Percentiles rank a stretch among this genome's conserved stretches.
Conservation (phyloP, 352 stramenopile genomes). For the Pythium rhizo-oryzae region DNA sequence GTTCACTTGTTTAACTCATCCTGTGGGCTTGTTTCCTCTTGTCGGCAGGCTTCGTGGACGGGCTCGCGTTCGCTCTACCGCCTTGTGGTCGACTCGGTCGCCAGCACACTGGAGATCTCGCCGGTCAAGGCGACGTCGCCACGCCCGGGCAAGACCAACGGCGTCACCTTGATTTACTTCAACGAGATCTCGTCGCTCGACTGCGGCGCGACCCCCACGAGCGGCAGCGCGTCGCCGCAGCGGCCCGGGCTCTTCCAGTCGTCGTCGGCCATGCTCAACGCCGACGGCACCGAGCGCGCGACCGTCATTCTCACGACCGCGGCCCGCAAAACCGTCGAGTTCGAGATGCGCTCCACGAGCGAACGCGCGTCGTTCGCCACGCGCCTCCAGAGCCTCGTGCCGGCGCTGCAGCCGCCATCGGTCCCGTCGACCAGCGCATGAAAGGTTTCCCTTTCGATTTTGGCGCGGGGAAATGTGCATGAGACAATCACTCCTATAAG, state of each 20-base stretch:
- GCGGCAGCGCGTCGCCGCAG: background rate
- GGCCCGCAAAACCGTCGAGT: constrained; percentile 38
- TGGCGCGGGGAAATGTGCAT: background rate
- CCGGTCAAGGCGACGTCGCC: constrained; percentile 38
- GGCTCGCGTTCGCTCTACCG: constrained; percentile 42
- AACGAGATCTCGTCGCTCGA: constrained; percentile 47
- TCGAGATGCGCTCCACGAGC: constrained; percentile 46
- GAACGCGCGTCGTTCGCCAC: constrained; percentile 40
- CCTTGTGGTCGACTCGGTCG: constrained; percentile 36
- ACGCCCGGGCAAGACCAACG: constrained; percentile 28
- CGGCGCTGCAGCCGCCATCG: constrained; percentile 14
- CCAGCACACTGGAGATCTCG: constrained; percentile 31
- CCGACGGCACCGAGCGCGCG: constrained; percentile 28
- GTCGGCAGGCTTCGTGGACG: constrained; percentile 43
- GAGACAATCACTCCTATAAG: constrained; percentile 17
- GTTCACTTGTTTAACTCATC: background rate
- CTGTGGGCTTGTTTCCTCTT: background rate
- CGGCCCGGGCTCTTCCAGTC: constrained; percentile 36
- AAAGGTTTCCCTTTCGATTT: background rate
- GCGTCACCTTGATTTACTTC: constrained; percentile 28
- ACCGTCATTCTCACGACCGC: constrained; percentile 29
- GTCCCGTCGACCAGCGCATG: no score
- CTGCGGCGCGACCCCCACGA: constrained; percentile 8
- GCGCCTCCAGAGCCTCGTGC: constrained; percentile 24
- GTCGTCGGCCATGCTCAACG: constrained; percentile 30